phyloP scores from a whole-genome alignment of 2,329 filamentous ascomycete genomes.

The Neopestalotiopsis clavispora region DNA sequence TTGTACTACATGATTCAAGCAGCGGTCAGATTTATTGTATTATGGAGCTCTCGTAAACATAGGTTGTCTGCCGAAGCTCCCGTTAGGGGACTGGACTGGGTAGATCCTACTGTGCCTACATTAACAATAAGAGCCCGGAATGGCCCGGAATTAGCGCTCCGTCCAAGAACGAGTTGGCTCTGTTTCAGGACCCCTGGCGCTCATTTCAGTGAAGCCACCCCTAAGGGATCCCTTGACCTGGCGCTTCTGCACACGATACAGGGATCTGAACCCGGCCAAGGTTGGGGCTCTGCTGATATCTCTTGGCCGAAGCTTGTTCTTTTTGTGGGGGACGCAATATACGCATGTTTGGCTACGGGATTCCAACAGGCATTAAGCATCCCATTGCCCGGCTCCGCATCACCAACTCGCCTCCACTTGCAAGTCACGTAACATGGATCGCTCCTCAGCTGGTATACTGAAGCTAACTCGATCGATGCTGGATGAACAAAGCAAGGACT shows the following conservation, averaged over 20 bases:
- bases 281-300: not conserved
- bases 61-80: not conserved
- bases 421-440: not conserved
- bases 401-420: not conserved
- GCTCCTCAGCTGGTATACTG: not conserved
- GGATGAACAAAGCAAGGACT: not conserved
- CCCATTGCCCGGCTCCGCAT: not conserved
- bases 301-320: conserved; percentile 15
- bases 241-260: not conserved
- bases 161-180: not conserved
- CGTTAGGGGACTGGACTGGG: not conserved
- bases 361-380: not conserved
- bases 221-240: not conserved
- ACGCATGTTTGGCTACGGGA: conserved; percentile 3
- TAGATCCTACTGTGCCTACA: not conserved
- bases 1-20: not conserved
- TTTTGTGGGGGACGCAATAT: conserved; percentile 14
- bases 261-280: not conserved
- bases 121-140: not conserved
- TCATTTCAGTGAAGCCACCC: conserved; percentile 14
- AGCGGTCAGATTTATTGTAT: not conserved
- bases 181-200: conserved; percentile 14
- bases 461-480: not conserved
- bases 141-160: conserved; percentile 1
- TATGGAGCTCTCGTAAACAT: not conserved